Percentiles rank a stretch among this genome's conserved stretches.
These are phyloP conservation scores for Dactylonectria macrodidyma DNA, from an alignment of 2,329 filamentous ascomycete genomes.

Conservation along the genomic window DNA sequence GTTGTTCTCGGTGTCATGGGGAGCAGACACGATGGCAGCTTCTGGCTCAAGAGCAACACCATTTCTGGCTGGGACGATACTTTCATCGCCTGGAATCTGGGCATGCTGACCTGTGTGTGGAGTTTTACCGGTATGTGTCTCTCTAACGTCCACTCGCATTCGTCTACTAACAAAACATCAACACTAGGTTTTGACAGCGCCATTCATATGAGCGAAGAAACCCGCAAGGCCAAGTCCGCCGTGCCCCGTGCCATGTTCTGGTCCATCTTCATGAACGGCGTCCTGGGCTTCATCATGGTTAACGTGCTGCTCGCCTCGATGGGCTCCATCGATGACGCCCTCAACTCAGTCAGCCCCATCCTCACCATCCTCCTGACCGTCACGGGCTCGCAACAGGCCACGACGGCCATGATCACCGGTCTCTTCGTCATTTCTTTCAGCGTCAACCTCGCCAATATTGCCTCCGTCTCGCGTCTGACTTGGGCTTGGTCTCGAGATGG, in stretches of 20 bases:
- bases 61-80: slow-evolving; percentile 43
- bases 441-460: slow-evolving; percentile 44
- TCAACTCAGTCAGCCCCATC: slow-evolving; percentile 41
- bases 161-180: background rate
- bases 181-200: slow-evolving; percentile 43
- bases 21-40: slow-evolving; percentile 37
- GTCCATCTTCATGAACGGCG: slow-evolving; percentile 48
- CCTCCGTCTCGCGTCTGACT: slow-evolving; percentile 43
- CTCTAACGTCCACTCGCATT: accelerated
- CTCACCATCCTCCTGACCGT: slow-evolving; percentile 40
- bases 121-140: slow-evolving; percentile 41
- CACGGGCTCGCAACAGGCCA: slow-evolving; percentile 39
- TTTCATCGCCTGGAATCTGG: slow-evolving; percentile 45
- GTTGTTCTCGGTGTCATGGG: slow-evolving; percentile 46
- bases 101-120: slow-evolving; percentile 47
- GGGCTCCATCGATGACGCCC: slow-evolving; percentile 45
- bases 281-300: slow-evolving; percentile 47
- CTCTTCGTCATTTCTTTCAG: slow-evolving; percentile 46
- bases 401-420: slow-evolving; percentile 44
- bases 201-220: slow-evolving; percentile 47
- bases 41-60: slow-evolving; percentile 42
- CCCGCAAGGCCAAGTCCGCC: slow-evolving; percentile 44
- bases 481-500: slow-evolving; percentile 48
- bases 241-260: slow-evolving; percentile 47
- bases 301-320: slow-evolving; percentile 46